Percentiles rank a stretch among this genome's conserved stretches.
These are phyloP conservation scores for Xylaria sp. DNA, from an alignment of 2,329 filamentous ascomycete species.

Conservation along the genomic window DNA sequence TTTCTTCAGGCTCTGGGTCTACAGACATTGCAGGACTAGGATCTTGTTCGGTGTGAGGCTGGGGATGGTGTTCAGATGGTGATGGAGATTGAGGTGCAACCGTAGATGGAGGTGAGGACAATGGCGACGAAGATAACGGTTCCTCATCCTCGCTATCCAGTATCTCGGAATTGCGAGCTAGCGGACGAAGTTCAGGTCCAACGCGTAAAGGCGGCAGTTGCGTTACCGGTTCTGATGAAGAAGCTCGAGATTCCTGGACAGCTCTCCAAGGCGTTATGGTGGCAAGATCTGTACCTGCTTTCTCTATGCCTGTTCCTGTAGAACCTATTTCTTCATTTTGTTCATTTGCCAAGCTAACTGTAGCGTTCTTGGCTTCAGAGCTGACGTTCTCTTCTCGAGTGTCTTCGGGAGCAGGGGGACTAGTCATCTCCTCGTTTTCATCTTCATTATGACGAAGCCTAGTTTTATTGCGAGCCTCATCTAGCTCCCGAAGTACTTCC, in stretches of 20 bases:
- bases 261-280: slow-evolving; percentile 11
- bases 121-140: slow-evolving; percentile 40
- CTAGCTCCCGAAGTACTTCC: slow-evolving; percentile 66
- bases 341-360: not conserved
- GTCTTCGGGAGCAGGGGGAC: not conserved
- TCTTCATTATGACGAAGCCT: not conserved
- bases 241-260: slow-evolving; percentile 31
- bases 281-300: not conserved
- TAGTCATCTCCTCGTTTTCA: slow-evolving; percentile 8
- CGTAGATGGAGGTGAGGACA: slow-evolving; percentile 22
- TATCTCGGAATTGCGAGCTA: slow-evolving; percentile 39
- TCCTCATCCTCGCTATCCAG: slow-evolving; percentile 57
- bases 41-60: not conserved
- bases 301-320: not conserved
- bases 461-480: slow-evolving; percentile 43
- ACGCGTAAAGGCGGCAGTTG: slow-evolving; percentile 36
- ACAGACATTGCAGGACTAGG: not conserved
- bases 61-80: not conserved
- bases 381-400: not conserved
- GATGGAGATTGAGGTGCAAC: slow-evolving; percentile 10
- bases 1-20: slow-evolving; percentile 5
- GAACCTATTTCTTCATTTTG: not conserved
- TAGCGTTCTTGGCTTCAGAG: not conserved
- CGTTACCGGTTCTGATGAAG: slow-evolving; percentile 22
- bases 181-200: slow-evolving; percentile 8